Base-by-base conservation (phyloP, 129 eudicot genomes). In the Flaveria linearis region DNA sequence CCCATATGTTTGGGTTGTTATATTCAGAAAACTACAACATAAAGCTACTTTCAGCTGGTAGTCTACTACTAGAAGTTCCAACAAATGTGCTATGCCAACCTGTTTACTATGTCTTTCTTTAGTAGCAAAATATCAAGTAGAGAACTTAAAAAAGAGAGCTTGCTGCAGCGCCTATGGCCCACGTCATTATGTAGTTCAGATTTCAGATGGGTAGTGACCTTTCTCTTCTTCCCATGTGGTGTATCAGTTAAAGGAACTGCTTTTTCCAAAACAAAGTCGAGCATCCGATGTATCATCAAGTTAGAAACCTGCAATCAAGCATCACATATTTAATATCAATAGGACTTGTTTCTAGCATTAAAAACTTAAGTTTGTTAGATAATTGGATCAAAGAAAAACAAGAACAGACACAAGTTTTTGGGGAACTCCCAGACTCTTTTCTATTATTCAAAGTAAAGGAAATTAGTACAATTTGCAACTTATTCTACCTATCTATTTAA, bases 91-190 rank as follows among this genome's bases (percentile, higher is more conserved):
- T 16, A 36, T 68, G 10, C 81, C 33, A 9, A 89, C 98, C 98
- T 92, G 88, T 87, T 89, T 57, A 76, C 79, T 47, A 94, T 80
- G 82, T 91, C 89, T 84, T 87, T 94, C 86, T 94, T 94, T 84
- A 91, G 82, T 25, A 80, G 82, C 80, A 94, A 74, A 7, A 91
- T 78, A 74, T 94, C 97, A 23, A 94, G 93, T 23, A 94, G 80
- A n/a, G 96, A 83, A 39, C 89, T 84, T 57, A 94, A 58, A 83
- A 86, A 83, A 22, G 82, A 64, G 14, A 91, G 78, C 64, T 80
- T 72, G 82, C 78, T 87, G 80, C 78, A 76, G 8, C 84, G 68
- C 74, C 76, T 67, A 74, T 45, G 84, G 46, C 62, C 75, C 65
- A 50, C 82, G 71, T 78, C 84, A 30, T n/a, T 23, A 57, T 18